These are phyloP conservation scores for Pseudopithomyces maydicus DNA, from an alignment of 2,329 filamentous ascomycete species.

Conservation along the genomic window DNA sequence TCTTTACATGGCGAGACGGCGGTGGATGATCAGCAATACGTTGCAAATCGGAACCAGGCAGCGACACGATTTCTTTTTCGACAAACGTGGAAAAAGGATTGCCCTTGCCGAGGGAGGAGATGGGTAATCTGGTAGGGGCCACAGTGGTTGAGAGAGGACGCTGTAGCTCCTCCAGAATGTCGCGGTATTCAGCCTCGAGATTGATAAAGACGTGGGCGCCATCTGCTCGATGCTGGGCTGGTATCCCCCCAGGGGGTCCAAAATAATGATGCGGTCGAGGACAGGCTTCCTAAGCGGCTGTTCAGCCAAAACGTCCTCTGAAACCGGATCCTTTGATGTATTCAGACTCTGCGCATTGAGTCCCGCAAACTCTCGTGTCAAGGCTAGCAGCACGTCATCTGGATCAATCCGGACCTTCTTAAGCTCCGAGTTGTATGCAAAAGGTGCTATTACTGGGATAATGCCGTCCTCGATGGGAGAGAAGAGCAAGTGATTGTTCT, in stretches of 20 bases:
- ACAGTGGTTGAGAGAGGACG: constrained; percentile 19
- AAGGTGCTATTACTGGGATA: constrained; percentile 71
- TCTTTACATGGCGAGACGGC: constrained; percentile 62
- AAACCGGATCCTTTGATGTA: constrained; percentile 11
- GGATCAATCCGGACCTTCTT: constrained; percentile 54
- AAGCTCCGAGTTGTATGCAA: constrained; percentile 61
- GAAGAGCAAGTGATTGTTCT: constrained; percentile 60
- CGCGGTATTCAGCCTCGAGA: constrained; percentile 83
- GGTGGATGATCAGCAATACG: constrained; percentile 21
- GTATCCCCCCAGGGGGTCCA: constrained; percentile 89
- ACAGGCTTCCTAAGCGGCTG: constrained; percentile 38
- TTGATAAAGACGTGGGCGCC: constrained; percentile 87
- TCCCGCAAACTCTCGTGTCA: constrained; percentile 77
- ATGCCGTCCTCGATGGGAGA: constrained; percentile 69
- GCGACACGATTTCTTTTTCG: constrained; percentile 29
- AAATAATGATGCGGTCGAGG: constrained; percentile 84
- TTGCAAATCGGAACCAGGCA: constrained; percentile 18
- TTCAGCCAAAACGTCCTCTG: constrained; percentile 14
- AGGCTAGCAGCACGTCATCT: constrained; percentile 72
- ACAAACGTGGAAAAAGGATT: constrained; percentile 54
- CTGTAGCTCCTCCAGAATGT: constrained; percentile 67
- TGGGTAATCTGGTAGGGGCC: constrained; percentile 14
- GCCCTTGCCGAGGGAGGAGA: constrained; percentile 33
- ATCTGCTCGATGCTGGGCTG: constrained; percentile 63
- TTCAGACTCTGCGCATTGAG: constrained; percentile 49